phyloP scores from a whole-genome alignment of 116 monocot genomes.

The Posidonia oceanica region DNA sequence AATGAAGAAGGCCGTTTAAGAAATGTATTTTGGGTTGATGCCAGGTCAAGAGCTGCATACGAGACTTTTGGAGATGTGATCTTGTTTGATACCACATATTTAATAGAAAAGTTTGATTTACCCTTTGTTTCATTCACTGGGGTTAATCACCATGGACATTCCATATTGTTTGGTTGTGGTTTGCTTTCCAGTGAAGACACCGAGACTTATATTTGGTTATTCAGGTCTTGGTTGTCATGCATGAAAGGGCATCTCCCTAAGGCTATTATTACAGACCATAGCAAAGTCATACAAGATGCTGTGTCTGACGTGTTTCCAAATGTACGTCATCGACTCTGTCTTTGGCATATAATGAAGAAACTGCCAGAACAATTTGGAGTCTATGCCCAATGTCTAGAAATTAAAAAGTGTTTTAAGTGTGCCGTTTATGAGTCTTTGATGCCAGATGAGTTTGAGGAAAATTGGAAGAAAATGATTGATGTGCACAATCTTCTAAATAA shows the following conservation, averaged over 20 bases:
- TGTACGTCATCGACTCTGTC: constrained; percentile 11
- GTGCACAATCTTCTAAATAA: constrained; percentile 12
- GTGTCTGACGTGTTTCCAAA: constrained; percentile 14
- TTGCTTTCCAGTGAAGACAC: constrained; percentile 13
- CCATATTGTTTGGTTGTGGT: constrained; percentile 14
- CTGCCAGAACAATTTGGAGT: constrained; percentile 11
- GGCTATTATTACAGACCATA: constrained; percentile 15
- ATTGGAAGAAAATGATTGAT: constrained; percentile 17
- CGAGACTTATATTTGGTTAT: constrained; percentile 12
- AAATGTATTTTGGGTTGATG: constrained; percentile 23
- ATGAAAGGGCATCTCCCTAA: constrained; percentile 11
- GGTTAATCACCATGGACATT: constrained; percentile 21
- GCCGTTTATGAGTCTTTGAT: constrained; percentile 16
- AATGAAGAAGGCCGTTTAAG: constrained; percentile 13
- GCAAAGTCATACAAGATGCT: constrained; percentile 10
- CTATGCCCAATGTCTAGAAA: constrained; percentile 7
- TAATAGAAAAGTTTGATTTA: constrained; percentile 10
- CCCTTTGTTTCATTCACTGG: constrained; percentile 14
- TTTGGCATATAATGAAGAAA: constrained; percentile 19
- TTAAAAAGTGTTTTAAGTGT: constrained; percentile 5
- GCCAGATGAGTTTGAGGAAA: constrained; percentile 20
- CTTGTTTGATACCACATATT: constrained; percentile 11
- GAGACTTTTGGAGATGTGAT: constrained; percentile 23
- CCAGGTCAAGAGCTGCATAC: constrained; percentile 12
- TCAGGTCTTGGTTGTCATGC: constrained; percentile 15